phyloP scores from a whole-genome alignment of 2,329 filamentous ascomycete genomes.

The Helicocarpus griseus region DNA sequence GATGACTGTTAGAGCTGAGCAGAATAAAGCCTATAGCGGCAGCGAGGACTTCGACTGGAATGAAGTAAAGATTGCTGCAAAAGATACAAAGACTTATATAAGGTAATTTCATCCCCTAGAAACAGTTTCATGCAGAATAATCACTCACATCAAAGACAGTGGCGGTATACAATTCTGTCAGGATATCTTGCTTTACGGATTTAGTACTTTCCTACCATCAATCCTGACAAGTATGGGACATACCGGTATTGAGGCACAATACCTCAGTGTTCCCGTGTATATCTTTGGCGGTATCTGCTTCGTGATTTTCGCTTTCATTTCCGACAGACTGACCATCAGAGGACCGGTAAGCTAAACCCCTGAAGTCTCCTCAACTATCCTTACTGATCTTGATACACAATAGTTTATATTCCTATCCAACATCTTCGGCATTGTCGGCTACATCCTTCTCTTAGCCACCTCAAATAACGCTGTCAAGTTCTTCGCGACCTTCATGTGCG shows the following conservation, averaged over 20 bases:
- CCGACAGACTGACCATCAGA: slow-evolving; percentile 33
- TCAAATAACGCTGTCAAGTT: slow-evolving; percentile 42
- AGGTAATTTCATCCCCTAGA: slow-evolving; percentile 14
- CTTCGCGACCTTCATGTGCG: slow-evolving; percentile 42
- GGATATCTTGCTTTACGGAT: slow-evolving; percentile 47
- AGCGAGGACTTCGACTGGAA: slow-evolving; percentile 42
- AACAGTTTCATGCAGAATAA: not conserved
- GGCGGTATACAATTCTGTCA: slow-evolving; percentile 43
- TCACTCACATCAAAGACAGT: slow-evolving; percentile 10
- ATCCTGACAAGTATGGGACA: slow-evolving; percentile 47
- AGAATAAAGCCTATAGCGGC: slow-evolving; percentile 41
- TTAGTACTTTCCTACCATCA: slow-evolving; percentile 48
- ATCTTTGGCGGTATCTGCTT: slow-evolving; percentile 40
- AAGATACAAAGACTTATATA: slow-evolving; percentile 44
- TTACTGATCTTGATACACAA: slow-evolving; percentile 5
- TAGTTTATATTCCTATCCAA: slow-evolving; percentile 29
- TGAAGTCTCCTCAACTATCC: not conserved
- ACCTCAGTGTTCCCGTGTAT: slow-evolving; percentile 50
- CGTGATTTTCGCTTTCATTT: slow-evolving; percentile 36
- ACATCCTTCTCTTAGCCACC: slow-evolving; percentile 41
- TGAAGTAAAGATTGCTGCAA: slow-evolving; percentile 39
- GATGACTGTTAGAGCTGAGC: slow-evolving; percentile 40
- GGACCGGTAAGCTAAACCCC: slow-evolving; percentile 16
- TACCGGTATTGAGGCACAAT: slow-evolving; percentile 41
- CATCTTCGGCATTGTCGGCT: slow-evolving; percentile 40